Base-by-base conservation (phyloP, 2,329 filamentous ascomycete genomes). In the Aspergillus terreus region DNA sequence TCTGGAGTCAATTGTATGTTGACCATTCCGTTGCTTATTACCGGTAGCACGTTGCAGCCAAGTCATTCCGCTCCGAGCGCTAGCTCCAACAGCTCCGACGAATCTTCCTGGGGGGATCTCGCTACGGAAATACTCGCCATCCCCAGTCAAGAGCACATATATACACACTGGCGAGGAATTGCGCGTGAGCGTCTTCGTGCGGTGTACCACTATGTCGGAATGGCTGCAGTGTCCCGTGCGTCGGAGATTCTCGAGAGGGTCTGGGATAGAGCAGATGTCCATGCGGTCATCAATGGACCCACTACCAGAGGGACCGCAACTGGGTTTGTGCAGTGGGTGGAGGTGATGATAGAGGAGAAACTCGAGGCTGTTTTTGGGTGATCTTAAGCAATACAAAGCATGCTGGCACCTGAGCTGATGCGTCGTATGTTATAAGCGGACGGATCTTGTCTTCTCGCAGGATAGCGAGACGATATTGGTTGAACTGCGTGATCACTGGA, bases 241-340 rank as follows among this genome's bases (percentile, higher is more conserved):
- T 19, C 17, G 44, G 48, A 50, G 12, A 53, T 53, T 19, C 40
- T 53, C 11, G 48, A 53, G 6, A 53, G 32, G 32, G 51, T 53
- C 4, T 53, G 47, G 51, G 33, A 32, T 6, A 17, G 11, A n/a
- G 25, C 43, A 10, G 47, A 41, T 25, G 4, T 50, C 6, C 21
- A 30, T 12, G 14, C 4, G 3, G 47, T 40, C 12, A 36, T 44
- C 6, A 12, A 30, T 33, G 17, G 2, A 4, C 9, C n/a, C 35
- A 38, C 15, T 32, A 15, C 4, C 15, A 15, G 42, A 6, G 19
- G 14, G 32, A 41, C 21, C 27, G 27, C 27, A 4, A 11, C 27
- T 1, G 27, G 10, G 10, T 46, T 33, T 30, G 25, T 43, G 11
- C 46, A 48, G 6, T 48, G 46, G 46, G 41, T 15, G 4, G 46